Base-by-base conservation (phyloP, 73 alveolate species). In the Effrenium voratum region DNA sequence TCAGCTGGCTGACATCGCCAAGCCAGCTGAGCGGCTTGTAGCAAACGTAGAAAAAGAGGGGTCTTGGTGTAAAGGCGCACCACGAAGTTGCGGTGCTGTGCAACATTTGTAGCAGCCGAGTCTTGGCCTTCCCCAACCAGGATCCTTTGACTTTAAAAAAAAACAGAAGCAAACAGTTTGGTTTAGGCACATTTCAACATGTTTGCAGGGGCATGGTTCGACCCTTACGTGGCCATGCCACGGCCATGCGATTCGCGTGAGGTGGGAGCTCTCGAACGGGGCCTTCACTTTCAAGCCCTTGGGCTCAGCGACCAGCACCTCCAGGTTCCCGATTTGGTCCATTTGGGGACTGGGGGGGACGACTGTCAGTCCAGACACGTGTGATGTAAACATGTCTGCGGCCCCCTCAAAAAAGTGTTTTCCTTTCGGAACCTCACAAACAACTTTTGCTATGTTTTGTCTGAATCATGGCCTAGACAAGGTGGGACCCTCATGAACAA, bases 21-120 rank as follows among this genome's bases (percentile, higher is more conserved):
- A 90, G 88, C 97, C 97, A 5, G 88, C 97, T 2, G 76, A 68
- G 97, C 87, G 36, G 12, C 94, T 38, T 43, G 90, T 32, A 2
- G n/a, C 57, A 75, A 26, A 24, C 38, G 32, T 26, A 19, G 80
- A 68, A 32, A 68, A 34, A 30, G n/a, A 57, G 72, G 28, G 28
- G n/a, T 57, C n/a, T 57, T 22, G 72, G 72, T 22, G 28, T 57
- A 2, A 22, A 2, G 72, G 28, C 72, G 28, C 16, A 57, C 72
- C 16, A 57, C 0, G 16, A 22, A 57, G n/a, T 22, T 22, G 28
- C 16, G 1, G 16, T 57, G 72, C 0, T 57, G 72, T 22, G 68
- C 12, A 55, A 55, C 68, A 15, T 55, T 55, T 55, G 68, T 55
- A 22, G 12, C 12, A 12, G 30, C 22, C 68, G 28, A 0, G 72